phyloP scores from a whole-genome alignment of 345 rosid genomes.

The Microcos paniculata region DNA sequence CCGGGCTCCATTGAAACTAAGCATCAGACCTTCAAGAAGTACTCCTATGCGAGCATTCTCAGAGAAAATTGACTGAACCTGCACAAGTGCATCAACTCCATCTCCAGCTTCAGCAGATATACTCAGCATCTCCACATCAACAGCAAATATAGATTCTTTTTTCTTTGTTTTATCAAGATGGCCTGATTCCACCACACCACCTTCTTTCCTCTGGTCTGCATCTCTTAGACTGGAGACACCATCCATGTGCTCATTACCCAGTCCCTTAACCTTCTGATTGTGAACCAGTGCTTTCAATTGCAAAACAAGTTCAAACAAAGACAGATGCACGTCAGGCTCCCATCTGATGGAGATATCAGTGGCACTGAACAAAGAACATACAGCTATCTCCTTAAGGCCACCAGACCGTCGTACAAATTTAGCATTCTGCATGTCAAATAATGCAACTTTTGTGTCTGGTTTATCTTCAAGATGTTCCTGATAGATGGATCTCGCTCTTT shows the following conservation, averaged over 20 bases:
- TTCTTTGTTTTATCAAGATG: conserved; percentile 60
- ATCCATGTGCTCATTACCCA: conserved; percentile 31
- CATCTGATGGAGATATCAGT: conserved; percentile 75
- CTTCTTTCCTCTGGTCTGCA: conserved; percentile 45
- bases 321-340: conserved; percentile 92
- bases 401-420: conserved; percentile 88
- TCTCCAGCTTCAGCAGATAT: conserved; percentile 90
- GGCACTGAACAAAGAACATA: conserved; percentile 96
- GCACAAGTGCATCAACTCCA: conserved; percentile 77
- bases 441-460: conserved; percentile 51
- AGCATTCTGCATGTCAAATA: conserved; percentile 82
- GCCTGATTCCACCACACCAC: conserved; percentile 37
- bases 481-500: conserved; percentile 81
- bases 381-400: conserved; percentile 81
- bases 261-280: conserved; percentile 58
- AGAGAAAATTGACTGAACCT: conserved; percentile 94
- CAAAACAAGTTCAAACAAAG: conserved; percentile 71
- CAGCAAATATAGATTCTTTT: conserved; percentile 90
- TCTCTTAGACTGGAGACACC: conserved; percentile 41
- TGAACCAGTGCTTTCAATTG: conserved; percentile 59
- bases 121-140: conserved; percentile 81
- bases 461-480: conserved; percentile 62
- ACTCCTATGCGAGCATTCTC: conserved; percentile 95
- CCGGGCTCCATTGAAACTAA: conserved; percentile 72
- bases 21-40: conserved; percentile 85